A percentile compares a stretch with the other conserved stretches of the same genome.
Evolutionary conservation across 2,329 filamentous ascomycete species (phyloP).

Genomic region (Ambrosiella cleistominuta): DNA sequence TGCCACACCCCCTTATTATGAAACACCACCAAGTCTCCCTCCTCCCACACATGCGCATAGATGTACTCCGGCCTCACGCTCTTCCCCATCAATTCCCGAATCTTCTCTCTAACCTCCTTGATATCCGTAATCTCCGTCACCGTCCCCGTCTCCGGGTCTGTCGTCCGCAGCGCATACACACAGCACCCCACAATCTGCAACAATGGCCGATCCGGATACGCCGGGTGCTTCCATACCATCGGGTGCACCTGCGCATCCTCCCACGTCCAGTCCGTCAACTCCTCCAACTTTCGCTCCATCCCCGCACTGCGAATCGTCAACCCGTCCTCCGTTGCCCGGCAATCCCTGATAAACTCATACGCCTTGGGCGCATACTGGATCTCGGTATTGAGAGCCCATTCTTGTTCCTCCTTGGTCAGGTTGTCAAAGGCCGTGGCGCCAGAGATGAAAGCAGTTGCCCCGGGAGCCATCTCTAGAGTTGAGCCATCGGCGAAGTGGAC

Average conservation of each 20-base stretch:
- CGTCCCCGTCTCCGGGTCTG: slow-evolving; percentile 4
- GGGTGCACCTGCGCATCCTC: slow-evolving; percentile 11
- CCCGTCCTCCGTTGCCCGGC: slow-evolving; percentile 8
- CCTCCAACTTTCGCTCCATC: slow-evolving; percentile 2
- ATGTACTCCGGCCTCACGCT: slow-evolving; percentile 18
- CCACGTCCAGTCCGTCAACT: slow-evolving; percentile 9
- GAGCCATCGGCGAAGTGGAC: slow-evolving; percentile 9
- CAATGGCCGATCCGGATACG: background rate
- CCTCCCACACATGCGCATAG: slow-evolving; percentile 18
- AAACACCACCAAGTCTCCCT: slow-evolving; percentile 19
- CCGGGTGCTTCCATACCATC: slow-evolving; percentile 12
- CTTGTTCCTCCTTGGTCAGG: slow-evolving; percentile 7
- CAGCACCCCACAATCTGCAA: slow-evolving; percentile 12
- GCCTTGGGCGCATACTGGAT: slow-evolving; percentile 10
- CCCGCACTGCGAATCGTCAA: slow-evolving; percentile 8
- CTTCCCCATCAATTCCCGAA: slow-evolving; percentile 13
- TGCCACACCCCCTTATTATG: slow-evolving; percentile 21
- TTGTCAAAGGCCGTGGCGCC: slow-evolving; percentile 12
- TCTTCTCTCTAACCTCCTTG: slow-evolving; percentile 7
- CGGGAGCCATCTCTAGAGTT: slow-evolving; percentile 3
- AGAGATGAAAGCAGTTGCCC: slow-evolving; percentile 11
- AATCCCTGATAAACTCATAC: slow-evolving; percentile 12
- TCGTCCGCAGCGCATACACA: slow-evolving; percentile 10
- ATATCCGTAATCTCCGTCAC: slow-evolving; percentile 9
- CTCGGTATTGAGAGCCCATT: slow-evolving; percentile 11